Percentiles rank a stretch among this genome's conserved stretches.
phyloP scores from a whole-genome alignment of 371 early-diverging fungal genomes.

The Apophysomyces sp. region DNA sequence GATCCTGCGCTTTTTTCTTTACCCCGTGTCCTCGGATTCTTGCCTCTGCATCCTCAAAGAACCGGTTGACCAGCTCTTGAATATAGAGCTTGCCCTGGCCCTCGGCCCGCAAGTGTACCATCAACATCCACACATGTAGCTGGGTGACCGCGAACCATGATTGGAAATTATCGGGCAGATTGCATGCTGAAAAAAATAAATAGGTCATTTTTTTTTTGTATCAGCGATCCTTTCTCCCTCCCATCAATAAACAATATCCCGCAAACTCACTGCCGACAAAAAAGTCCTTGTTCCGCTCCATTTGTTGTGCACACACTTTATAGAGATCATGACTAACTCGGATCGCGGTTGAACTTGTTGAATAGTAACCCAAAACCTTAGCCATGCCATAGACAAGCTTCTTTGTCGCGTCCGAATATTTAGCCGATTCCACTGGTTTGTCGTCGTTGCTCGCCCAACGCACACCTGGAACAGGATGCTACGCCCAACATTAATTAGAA shows the following conservation, averaged over 20 bases:
- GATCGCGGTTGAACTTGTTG: slow-evolving; percentile 56
- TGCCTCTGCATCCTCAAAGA: slow-evolving; percentile 88
- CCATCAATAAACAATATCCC: too few species aligned
- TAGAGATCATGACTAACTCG: slow-evolving; percentile 56
- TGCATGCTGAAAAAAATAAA: slow-evolving; percentile 46
- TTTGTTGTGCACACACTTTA: slow-evolving; percentile 49
- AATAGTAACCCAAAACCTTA: slow-evolving; percentile 55
- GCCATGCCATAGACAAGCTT: slow-evolving; percentile 51
- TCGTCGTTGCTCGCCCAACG: neutral
- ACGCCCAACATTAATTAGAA: neutral
- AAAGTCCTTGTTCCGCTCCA: slow-evolving; percentile 55
- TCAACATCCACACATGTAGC: slow-evolving; percentile 93
- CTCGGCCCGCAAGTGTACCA: slow-evolving; percentile 79
- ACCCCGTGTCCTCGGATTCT: slow-evolving; percentile 69
- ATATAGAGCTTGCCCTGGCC: slow-evolving; percentile 73
- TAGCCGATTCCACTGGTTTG: neutral
- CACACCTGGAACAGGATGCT: neutral
- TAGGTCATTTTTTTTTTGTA: neutral
- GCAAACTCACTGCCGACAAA: slow-evolving; percentile 49
- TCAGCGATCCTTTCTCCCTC: neutral
- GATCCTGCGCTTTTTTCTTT: slow-evolving; percentile 6
- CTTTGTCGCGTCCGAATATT: slow-evolving; percentile 41
- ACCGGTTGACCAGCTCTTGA: slow-evolving; percentile 86
- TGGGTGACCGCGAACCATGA: slow-evolving; percentile 93
- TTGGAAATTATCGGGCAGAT: slow-evolving; percentile 87